Percentiles rank a stretch among this genome's conserved stretches.
Evolutionary conservation across 352 stramenopile genomes (phyloP).

Genomic region (Globisporangium polare): DNA sequence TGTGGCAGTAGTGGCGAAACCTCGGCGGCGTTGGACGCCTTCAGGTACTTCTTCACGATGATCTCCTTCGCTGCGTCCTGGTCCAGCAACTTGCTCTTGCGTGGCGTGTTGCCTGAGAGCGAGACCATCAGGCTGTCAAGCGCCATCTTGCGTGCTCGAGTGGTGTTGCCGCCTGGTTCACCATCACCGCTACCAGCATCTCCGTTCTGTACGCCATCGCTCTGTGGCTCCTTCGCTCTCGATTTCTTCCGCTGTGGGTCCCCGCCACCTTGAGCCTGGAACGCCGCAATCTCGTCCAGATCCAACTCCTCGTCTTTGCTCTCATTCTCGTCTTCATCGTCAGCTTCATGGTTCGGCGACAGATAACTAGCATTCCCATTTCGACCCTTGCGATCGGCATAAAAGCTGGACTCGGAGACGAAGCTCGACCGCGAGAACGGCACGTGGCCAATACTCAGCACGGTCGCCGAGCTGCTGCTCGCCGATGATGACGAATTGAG

Average conservation of each 20-base stretch:
- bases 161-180: conserved; percentile 7
- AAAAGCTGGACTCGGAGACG: conserved; percentile 12
- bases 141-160: conserved; percentile 33
- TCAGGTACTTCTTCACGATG: conserved; percentile 46
- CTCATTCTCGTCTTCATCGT: conserved; percentile 12
- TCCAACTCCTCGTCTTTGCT: conserved; percentile 3
- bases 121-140: conserved; percentile 38
- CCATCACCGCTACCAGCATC: neutral
- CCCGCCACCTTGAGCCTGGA: neutral
- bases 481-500: neutral
- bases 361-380: neutral
- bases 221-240: neutral
- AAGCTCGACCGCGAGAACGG: conserved; percentile 15
- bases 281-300: neutral
- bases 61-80: conserved; percentile 38
- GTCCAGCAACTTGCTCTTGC: conserved; percentile 32
- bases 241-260: neutral
- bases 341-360: conserved; percentile 11
- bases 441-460: conserved; percentile 3
- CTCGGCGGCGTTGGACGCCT: conserved; percentile 6
- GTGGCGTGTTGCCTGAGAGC: conserved; percentile 18
- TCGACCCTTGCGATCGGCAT: neutral
- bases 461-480: conserved; percentile 8
- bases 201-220: conserved; percentile 7
- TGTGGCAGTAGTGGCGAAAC: neutral